These are phyloP conservation scores for Cyberlindnera saturnus DNA, from an alignment of 805 yeast genomes.

Conservation along the genomic window DNA sequence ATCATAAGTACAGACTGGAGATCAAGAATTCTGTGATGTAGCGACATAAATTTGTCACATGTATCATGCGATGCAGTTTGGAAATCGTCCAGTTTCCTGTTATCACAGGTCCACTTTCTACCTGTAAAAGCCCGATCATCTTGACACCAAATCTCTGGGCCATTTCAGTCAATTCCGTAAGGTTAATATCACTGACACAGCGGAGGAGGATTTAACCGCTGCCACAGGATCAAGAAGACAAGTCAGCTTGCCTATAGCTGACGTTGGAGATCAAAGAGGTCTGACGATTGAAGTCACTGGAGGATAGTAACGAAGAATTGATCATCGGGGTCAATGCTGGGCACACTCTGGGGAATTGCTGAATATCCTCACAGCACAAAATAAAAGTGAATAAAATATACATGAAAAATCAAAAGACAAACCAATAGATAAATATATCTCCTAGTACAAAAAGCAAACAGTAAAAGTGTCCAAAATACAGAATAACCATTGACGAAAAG, in stretches of 20 bases:
- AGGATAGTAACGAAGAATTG: slow-evolving; percentile 3
- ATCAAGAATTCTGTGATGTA: too few relatives aligned
- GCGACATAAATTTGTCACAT: too few relatives aligned
- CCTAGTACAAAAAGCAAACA: neutral
- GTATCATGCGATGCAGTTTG: too few relatives aligned
- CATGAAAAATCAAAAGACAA: neutral
- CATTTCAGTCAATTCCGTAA: slow-evolving; percentile 71
- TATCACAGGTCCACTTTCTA: too few relatives aligned
- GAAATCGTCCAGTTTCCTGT: too few relatives aligned
- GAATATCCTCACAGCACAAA: neutral
- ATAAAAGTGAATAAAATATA: neutral
- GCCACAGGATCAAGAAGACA: slow-evolving; percentile 45
- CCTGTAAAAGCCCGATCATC: too few relatives aligned
- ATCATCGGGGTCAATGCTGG: slow-evolving; percentile 5
- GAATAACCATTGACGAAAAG: too few relatives aligned
- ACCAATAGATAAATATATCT: neutral
- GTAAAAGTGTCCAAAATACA: neutral
- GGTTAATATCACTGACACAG: slow-evolving; percentile 36
- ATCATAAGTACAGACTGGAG: too few relatives aligned
- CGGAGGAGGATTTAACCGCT: slow-evolving; percentile 53
- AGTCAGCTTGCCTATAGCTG: slow-evolving; percentile 38
- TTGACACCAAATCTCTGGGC: too few relatives aligned
- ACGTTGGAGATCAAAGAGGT: slow-evolving; percentile 11
- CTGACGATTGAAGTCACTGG: slow-evolving; percentile 1
- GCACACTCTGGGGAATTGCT: slow-evolving; percentile 1